These are phyloP conservation scores for Psidium friedrichsthalianum DNA, from an alignment of 345 rosid genomes.

Conservation along the genomic window DNA sequence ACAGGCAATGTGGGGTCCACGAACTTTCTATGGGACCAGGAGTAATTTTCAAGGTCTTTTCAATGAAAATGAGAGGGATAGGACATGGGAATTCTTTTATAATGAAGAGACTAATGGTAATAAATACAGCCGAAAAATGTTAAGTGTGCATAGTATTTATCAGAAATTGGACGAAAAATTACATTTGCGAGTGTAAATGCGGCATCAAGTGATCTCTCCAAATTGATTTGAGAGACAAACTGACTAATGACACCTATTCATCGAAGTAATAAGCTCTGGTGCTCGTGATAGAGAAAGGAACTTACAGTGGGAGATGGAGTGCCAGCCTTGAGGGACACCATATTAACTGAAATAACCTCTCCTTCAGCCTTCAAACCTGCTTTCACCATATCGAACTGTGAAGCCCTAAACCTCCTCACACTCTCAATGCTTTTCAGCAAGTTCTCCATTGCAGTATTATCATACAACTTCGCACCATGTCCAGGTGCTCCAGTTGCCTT, in stretches of 20 bases:
- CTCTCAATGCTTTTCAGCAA: constrained; percentile 72
- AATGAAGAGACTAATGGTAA: background rate
- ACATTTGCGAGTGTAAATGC: background rate
- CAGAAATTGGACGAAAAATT: background rate
- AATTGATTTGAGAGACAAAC: background rate
- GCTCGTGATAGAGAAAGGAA: background rate
- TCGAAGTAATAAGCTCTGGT: background rate
- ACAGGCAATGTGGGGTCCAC: background rate
- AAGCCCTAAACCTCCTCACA: constrained; percentile 78
- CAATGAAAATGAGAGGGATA: background rate
- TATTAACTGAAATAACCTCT: constrained; percentile 77
- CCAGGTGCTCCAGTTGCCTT: constrained; percentile 95
- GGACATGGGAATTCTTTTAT: background rate
- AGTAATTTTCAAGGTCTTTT: background rate
- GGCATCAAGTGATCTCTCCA: background rate
- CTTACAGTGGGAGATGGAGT: constrained; percentile 91
- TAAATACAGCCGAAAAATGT: background rate
- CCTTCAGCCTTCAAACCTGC: constrained; percentile 77
- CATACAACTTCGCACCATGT: constrained; percentile 90
- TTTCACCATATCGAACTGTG: constrained; percentile 83
- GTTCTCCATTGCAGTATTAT: constrained; percentile 87
- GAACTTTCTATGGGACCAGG: background rate
- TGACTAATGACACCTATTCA: background rate
- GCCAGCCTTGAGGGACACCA: constrained; percentile 83
- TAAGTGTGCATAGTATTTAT: background rate